Base-by-base conservation (phyloP, 305 asterid species). In the Plantago coronopus region DNA sequence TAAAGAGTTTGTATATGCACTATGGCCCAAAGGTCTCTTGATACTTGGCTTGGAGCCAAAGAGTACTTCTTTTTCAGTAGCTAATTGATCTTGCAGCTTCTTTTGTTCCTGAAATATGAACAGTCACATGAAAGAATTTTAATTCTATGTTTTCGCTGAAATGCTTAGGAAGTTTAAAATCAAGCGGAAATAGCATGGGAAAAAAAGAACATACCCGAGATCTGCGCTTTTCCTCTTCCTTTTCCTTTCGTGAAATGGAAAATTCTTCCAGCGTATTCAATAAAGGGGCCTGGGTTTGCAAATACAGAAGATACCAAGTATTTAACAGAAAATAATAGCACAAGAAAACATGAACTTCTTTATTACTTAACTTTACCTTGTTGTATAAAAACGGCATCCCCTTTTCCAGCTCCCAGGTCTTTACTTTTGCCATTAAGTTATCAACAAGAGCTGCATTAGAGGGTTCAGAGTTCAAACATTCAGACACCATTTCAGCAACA, bases 361-460 rank as follows among this genome's bases (percentile, higher is more conserved):
- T 65, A 54, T n/a, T 34, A 48, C 42, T 64, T 21, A 45, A 62
- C 22, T 54, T 70, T 75, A 79, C 95, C 83, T 80, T 77, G 65
- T 84, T 59, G 67, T 82, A 87, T 49, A 82, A 65, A 61, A 87
- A 87, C 1, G 81, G 75, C 76, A 78, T 84, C 74, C 81, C 85
- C 72, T 78, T 84, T 67, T 87, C 95, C 43, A 47, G 71, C 76
- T 87, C 94, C 95, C 95, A 84, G 47, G 90, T 82, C 69, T 76
- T 82, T 34, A 84, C 82, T 76, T 79, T 84, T 27, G 79, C 55
- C 20, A 73, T 80, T 73, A 87, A 68, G 66, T 61, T 79, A 65
- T 87, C 90, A 64, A 80, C 86, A 63, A 87, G 82, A 63, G 85
- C 95, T 87, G 85, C 76, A 74, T 57, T 54, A 46, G 37, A 57